Conservation (phyloP, 1,284 basidiomycete species). For the Papiliotrema flavescens region DNA sequence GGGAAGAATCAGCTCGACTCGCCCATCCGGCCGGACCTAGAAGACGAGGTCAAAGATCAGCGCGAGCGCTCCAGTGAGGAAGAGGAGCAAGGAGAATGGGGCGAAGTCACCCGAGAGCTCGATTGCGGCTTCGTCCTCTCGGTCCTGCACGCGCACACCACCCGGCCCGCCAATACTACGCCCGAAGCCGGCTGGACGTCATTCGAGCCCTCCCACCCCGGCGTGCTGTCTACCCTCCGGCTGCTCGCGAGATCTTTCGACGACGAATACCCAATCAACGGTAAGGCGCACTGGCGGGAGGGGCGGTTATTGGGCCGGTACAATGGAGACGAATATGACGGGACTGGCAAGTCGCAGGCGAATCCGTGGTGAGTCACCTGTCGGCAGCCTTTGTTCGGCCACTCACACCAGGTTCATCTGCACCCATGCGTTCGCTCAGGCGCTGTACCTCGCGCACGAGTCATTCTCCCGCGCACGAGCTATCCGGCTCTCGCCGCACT, state of each 20-base stretch:
- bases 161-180: not conserved
- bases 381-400: not conserved
- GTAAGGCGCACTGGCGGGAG: slow-evolving; percentile 24
- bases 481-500: slow-evolving; percentile 26
- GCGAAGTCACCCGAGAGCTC: slow-evolving; percentile 27
- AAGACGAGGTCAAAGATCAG: too few species aligned
- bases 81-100: not conserved
- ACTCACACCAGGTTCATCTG: slow-evolving; percentile 39
- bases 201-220: slow-evolving; percentile 20
- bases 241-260: slow-evolving; percentile 42
- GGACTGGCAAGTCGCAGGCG: slow-evolving; percentile 40
- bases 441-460: slow-evolving; percentile 38
- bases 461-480: slow-evolving; percentile 15
- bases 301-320: slow-evolving; percentile 52
- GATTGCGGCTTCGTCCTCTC: slow-evolving; percentile 50
- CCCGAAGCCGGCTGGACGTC: not conserved
- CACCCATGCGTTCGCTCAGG: slow-evolving; percentile 48
- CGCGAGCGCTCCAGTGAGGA: not conserved
- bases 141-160: slow-evolving; percentile 36
- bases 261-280: slow-evolving; percentile 48
- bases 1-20: too few species aligned
- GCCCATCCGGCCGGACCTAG: too few species aligned
- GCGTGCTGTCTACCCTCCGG: slow-evolving; percentile 43
- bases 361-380: slow-evolving; percentile 47
- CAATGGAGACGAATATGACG: slow-evolving; percentile 51